These are phyloP conservation scores for Sonneratia alba DNA, from an alignment of 345 rosid species.

Conservation along the genomic window DNA sequence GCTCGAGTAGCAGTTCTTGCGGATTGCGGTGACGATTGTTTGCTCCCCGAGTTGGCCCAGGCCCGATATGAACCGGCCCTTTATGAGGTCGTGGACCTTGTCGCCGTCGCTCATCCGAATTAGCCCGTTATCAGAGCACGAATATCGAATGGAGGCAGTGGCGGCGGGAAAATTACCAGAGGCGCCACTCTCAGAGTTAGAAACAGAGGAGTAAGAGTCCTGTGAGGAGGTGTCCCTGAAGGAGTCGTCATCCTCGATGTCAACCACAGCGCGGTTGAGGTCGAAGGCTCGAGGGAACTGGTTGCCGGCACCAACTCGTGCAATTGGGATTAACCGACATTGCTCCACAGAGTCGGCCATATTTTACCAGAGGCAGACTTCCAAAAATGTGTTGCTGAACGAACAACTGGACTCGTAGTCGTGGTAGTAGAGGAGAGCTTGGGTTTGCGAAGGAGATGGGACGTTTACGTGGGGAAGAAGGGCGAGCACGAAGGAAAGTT, in stretches of 20 bases:
- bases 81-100: constrained; percentile 33
- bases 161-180: constrained; percentile 10
- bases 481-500: no score
- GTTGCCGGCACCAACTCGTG: not conserved
- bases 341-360: constrained; percentile 2
- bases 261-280: constrained; percentile 4
- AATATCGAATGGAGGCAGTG: not conserved
- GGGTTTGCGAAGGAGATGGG: not conserved
- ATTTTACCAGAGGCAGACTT: not conserved
- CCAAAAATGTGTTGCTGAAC: not conserved
- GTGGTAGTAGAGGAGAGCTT: not conserved
- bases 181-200: constrained; percentile 45
- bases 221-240: not conserved
- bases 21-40: constrained; percentile 32
- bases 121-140: constrained; percentile 16
- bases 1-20: constrained; percentile 27
- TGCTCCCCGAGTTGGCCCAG: constrained; percentile 30
- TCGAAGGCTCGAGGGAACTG: not conserved
- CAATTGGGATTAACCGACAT: not conserved
- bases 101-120: constrained; percentile 39
- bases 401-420: no score
- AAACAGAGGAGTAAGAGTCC: constrained; percentile 17
- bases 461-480: not conserved
- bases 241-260: not conserved
- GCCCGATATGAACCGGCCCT: constrained; percentile 26